These are phyloP conservation scores for Hansenula sp. DNA, from an alignment of 1,139 yeast species.

Conservation along the genomic window DNA sequence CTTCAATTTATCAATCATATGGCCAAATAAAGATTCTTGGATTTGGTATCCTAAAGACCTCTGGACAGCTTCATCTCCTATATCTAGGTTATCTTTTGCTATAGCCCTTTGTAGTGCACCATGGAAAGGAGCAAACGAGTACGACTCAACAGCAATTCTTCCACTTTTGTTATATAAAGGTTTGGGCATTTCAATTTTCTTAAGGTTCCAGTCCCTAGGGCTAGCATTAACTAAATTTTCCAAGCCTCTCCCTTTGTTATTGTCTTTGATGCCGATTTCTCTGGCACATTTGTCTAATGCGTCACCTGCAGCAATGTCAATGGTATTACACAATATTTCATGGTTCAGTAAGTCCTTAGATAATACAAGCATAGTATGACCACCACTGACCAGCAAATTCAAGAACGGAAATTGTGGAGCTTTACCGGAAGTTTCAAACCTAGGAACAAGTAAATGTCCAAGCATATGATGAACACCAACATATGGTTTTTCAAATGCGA, in stretches of 20 bases:
- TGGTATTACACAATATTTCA: slow-evolving; percentile 67
- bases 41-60: slow-evolving; percentile 54
- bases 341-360: slow-evolving; percentile 62
- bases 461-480: slow-evolving; percentile 96
- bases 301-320: slow-evolving; percentile 92
- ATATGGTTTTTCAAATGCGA: slow-evolving; percentile 74
- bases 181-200: slow-evolving; percentile 35
- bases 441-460: slow-evolving; percentile 78
- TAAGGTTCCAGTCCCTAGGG: slow-evolving; percentile 21
- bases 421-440: slow-evolving; percentile 42
- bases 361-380: slow-evolving; percentile 86
- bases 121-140: slow-evolving; percentile 78
- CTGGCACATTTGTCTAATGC: slow-evolving; percentile 92
- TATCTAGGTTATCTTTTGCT: slow-evolving; percentile 12
- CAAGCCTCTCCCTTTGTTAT: slow-evolving; percentile 81
- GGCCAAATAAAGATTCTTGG: slow-evolving; percentile 68
- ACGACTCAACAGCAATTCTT: slow-evolving; percentile 42
- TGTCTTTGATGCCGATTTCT: slow-evolving; percentile 73
- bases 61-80: slow-evolving; percentile 17
- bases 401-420: slow-evolving; percentile 71
- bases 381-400: slow-evolving; percentile 85
- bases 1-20: slow-evolving; percentile 61
- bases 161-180: slow-evolving; percentile 50
- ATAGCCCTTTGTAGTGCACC: slow-evolving; percentile 44
- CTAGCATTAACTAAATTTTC: slow-evolving; percentile 50